phyloP scores from a whole-genome alignment of 2,329 filamentous ascomycete species.

The Cladosporium sp. region DNA sequence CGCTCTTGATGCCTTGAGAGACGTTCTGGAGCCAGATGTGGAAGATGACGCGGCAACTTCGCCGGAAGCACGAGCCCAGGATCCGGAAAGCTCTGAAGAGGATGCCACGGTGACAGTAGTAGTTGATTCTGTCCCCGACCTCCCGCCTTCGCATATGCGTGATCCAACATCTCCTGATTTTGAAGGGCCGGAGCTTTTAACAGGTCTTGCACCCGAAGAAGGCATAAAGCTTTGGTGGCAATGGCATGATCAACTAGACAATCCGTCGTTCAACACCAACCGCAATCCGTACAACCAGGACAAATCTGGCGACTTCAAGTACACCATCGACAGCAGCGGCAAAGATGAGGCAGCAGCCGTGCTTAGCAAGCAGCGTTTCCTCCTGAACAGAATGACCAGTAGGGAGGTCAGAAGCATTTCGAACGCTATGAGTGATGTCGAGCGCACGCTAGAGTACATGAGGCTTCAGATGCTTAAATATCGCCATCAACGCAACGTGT shows the following conservation, averaged over 20 bases:
- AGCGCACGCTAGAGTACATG: conserved; percentile 2
- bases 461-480: conserved; percentile 12
- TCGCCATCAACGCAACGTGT: background rate
- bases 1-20: background rate
- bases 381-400: background rate
- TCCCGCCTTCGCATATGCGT: background rate
- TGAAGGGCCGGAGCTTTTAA: background rate
- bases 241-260: background rate
- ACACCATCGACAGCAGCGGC: background rate
- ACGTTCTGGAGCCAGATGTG: background rate
- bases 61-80: background rate
- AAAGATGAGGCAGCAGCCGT: background rate
- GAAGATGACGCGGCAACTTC: background rate
- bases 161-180: conserved; percentile 3
- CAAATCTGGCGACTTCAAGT: background rate
- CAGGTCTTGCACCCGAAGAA: conserved; percentile 5
- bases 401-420: background rate
- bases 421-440: background rate
- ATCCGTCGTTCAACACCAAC: conserved; percentile 1
- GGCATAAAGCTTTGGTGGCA: background rate
- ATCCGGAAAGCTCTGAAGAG: background rate
- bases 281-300: background rate
- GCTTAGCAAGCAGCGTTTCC: background rate
- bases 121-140: background rate
- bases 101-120: background rate